Base-by-base conservation (phyloP, 1,284 basidiomycete species). In the Trichosporon inkin region DNA sequence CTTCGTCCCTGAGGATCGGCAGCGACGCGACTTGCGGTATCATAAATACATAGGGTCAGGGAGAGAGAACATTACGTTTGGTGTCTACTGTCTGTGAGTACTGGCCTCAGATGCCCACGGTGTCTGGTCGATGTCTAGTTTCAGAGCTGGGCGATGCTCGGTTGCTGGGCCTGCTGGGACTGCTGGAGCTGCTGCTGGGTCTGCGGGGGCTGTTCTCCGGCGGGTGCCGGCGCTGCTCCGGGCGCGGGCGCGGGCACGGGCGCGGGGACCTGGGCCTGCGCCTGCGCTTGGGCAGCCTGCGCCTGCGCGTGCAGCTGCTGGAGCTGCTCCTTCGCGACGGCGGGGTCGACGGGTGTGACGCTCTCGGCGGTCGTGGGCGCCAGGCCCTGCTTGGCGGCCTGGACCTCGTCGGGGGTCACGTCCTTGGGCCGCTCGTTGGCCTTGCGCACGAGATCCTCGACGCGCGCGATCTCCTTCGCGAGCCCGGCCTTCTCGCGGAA, bases 401-500 rank as follows among this genome's bases (percentile, higher is more conserved):
- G 38, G 8, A 64, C 60, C 20, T 64, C 57, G 32, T 38, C 36
- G 8, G 55, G 32, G 22, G 32, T 36, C 20, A 64, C 55, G 17
- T 24, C 55, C 17, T 34, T 37, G 13, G 64, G 59, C 17, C 37
- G 55, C 41, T 69, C 67, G 38, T 69, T 68, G 0, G 72, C 72
- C 56, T 68, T 66, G 49, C 65, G 64, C 20, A 80, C 56, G 54
- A 79, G 38, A 4, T 61, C 70, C 62, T 78, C 71, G 7, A 77
- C 76, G 58, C 71, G 63, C 16, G 56, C 65, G 14, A 78, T 57
- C 61, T 75, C 71, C 54, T 67, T 69, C 49, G 68, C 67, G 4
- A 78, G 68, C 13, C 38, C 61, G n/a, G 74, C 19, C 32, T 72
- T 71, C 56, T 80, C 76, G 61, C 68, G 74, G 70, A 76, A 79